Evolutionary conservation across 2,329 filamentous ascomycete species (phyloP), one percentile per base, ranked within the genome.

Genomic region (Trichothecium sympodiale): DNA sequence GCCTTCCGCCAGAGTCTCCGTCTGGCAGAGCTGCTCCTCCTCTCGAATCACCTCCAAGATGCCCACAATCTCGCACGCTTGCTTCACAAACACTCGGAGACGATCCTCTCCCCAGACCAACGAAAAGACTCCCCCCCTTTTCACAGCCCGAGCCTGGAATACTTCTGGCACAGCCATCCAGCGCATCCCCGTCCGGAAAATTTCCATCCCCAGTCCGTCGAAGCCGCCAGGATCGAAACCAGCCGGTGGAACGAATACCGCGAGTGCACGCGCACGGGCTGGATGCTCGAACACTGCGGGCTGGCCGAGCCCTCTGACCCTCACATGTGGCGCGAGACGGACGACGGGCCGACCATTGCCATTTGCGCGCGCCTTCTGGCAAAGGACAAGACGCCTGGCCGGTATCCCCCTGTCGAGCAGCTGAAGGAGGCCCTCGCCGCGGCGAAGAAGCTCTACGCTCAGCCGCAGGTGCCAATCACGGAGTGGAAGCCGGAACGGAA

Each of bases 381-480:
- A 13, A 37, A 37, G 35, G 28, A 37, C 29, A 37, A 37, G 20
- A 37, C 35, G 13, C 35, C 29, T 10, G 29, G 29, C 12, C 29
- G 33, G 28, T 37, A 37, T 25, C 29, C 35, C 12, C 10, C 29
- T 17, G 29, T 64, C 35, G n/a, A n/a, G n/a, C 20, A 28, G 16
- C 8, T 35, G 16, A 12, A 17, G 18, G 33, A 35, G 15, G 20
- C 33, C 4, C 33, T 35, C 4, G 10, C 20, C 17, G 33, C 33
- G 5, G 33, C 33, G 15, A 9, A 35, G 20, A 35, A 35, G 17
- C 33, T 35, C 9, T 35, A 35, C 16, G 18, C 23, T 13, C 33
- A 35, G 25, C 33, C 33, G 5, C 33, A 35, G 25, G 33, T 35
- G 8, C 33, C 33, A 4, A 10, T 17, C n/a, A 35, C 33, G 15